Base-by-base conservation (phyloP, 345 rosid genomes). In the Stellera chamaejasme region DNA sequence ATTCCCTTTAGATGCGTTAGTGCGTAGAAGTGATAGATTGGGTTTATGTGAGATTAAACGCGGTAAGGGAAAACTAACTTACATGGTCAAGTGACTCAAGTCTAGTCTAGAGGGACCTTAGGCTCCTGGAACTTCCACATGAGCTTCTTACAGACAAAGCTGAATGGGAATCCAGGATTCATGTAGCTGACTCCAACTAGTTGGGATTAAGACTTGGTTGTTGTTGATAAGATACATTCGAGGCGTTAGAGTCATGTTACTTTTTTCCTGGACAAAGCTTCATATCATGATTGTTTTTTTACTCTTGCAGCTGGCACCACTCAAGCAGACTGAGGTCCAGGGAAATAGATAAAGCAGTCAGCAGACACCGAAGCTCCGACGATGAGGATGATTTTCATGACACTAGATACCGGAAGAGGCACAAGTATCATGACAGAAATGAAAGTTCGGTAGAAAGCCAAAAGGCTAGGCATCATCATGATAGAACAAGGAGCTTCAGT, bases 251-350 rank as follows among this genome's bases (percentile, higher is more conserved):
- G 16, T 45, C 19, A 43, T 32, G 2, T 10, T 23, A 11, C 26
- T 48, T 48, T 11, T 19, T 48, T n/a, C 41, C 8, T 56, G 8
- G 5, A 15, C 39, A 32, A 4, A 32, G 39, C 5, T n/a, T 23
- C 11, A 11, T 15, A 42, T 23, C 25, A 45, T 72, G 14, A 45
- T 49, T 11, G 43, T 50, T 58, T 50, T 42, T 32, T 60, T 19
- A 57, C 66, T 70, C 55, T 2, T 19, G 15, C 75, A 46, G 44
- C 62, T 83, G 91, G 75, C 70, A 55, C 66, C 61, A 10, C 68
- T 57, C 75, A 44, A 77, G 72, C 69, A 77, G 82, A 69, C 77
- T 84, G 58, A 72, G 70, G 66, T 77, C 76, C 28, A 75, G 79
- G 61, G 79, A 75, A 48, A 56, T 27, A 55, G 69, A 70, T 63